Evolutionary conservation across 306 rosid genomes (phyloP).

Genomic region (Quercus wislizeni): DNA sequence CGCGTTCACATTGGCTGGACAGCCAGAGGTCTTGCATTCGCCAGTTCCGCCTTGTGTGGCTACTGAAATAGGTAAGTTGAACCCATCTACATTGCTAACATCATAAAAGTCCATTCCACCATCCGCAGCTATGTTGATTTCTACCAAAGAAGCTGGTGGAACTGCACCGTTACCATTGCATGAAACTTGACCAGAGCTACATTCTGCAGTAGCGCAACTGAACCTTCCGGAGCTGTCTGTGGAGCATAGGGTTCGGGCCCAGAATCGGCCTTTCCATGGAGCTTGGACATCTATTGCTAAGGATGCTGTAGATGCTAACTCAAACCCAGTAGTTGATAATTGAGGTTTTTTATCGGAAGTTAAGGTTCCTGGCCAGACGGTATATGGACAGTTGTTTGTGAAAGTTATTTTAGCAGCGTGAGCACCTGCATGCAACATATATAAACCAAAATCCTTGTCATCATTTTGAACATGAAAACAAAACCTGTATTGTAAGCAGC

Average conservation of each 20-base stretch:
- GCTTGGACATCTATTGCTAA: background rate
- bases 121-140: slow-evolving; percentile 18
- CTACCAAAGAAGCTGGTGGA: slow-evolving; percentile 43
- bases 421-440: background rate
- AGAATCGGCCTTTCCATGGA: slow-evolving; percentile 43
- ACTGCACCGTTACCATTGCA: slow-evolving; percentile 40
- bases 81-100: slow-evolving; percentile 40
- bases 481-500: background rate
- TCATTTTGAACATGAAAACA: background rate
- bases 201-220: slow-evolving; percentile 36
- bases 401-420: slow-evolving; percentile 25
- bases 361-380: slow-evolving; percentile 41
- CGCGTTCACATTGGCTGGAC: slow-evolving; percentile 20
- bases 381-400: slow-evolving; percentile 27
- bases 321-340: slow-evolving; percentile 34
- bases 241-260: slow-evolving; percentile 37
- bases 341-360: slow-evolving; percentile 26
- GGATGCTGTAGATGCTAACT: background rate
- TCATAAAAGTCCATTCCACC: slow-evolving; percentile 42
- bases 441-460: background rate
- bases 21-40: slow-evolving; percentile 11
- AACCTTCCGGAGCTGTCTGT: slow-evolving; percentile 19
- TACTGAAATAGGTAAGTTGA: slow-evolving; percentile 34
- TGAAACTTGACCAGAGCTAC: slow-evolving; percentile 27
- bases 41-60: slow-evolving; percentile 24